Evolutionary conservation across 192 early-diverging fungal genomes (phyloP).

Genomic region (Phycomyces blakesleeanus): DNA sequence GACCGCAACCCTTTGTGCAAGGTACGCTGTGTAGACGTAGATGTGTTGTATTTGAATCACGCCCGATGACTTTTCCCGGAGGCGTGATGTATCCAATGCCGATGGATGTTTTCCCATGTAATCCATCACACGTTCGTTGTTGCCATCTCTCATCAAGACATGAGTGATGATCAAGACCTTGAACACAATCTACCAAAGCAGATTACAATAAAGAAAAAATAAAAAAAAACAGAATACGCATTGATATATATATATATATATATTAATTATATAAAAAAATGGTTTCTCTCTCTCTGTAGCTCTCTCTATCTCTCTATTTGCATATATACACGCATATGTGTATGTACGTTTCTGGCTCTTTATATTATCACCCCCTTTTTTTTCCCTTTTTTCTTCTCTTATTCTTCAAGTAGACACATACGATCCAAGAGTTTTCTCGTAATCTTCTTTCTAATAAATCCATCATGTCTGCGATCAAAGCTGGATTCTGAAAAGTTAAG

Average conservation of each 20-base stretch:
- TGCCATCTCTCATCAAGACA: conserved; percentile 67
- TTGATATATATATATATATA: neutral
- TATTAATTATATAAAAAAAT: too few relatives aligned
- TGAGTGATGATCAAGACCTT: conserved; percentile 74
- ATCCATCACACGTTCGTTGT: conserved; percentile 54
- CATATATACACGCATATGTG: too few relatives aligned
- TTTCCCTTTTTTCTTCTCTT: too few relatives aligned
- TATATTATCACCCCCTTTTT: too few relatives aligned
- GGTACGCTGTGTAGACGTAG: conserved; percentile 61
- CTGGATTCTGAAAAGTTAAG: conserved; percentile 18
- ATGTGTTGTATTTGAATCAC: conserved; percentile 53
- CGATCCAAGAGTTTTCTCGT: conserved; percentile 61
- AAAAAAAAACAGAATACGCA: neutral
- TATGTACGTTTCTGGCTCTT: too few relatives aligned
- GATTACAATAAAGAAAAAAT: neutral
- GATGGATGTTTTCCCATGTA: conserved; percentile 48
- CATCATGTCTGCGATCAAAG: conserved; percentile 48
- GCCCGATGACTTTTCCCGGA: conserved; percentile 50
- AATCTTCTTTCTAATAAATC: conserved; percentile 41
- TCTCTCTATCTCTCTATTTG: too few relatives aligned
- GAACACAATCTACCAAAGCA: conserved; percentile 58
- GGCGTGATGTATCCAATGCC: conserved; percentile 43
- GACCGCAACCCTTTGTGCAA: conserved; percentile 63
- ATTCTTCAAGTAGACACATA: too few relatives aligned
- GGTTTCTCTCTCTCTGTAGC: too few relatives aligned